Evolutionary conservation across 768 basidiomycete genomes (phyloP).

Genomic region (Russula brevipes): DNA sequence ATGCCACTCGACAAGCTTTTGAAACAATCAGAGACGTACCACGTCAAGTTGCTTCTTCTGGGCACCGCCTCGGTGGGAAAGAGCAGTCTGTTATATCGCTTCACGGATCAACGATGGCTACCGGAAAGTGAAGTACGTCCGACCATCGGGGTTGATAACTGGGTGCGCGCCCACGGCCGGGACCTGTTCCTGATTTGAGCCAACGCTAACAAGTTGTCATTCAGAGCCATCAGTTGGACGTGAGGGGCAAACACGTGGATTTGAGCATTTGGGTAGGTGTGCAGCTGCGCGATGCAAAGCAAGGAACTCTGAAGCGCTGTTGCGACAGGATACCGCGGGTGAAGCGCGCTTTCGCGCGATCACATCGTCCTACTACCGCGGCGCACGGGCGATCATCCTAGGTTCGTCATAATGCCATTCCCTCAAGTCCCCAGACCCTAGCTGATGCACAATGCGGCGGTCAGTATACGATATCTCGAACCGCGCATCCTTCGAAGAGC

Average conservation of each 20-base stretch:
- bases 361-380: slow-evolving; percentile 90
- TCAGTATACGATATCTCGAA: slow-evolving; percentile 93
- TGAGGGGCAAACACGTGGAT: slow-evolving; percentile 78
- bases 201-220: not conserved
- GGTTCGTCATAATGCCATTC: slow-evolving; percentile 36
- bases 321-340: slow-evolving; percentile 79
- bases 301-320: not conserved
- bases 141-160: slow-evolving; percentile 82
- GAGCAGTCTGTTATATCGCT: slow-evolving; percentile 81
- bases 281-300: not conserved
- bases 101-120: slow-evolving; percentile 93
- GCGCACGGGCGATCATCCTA: slow-evolving; percentile 75
- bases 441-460: too few relatives aligned
- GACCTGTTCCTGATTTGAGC: slow-evolving; percentile 16
- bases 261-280: slow-evolving; percentile 87
- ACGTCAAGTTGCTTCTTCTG: slow-evolving; percentile 75
- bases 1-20: too few relatives aligned
- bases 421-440: too few relatives aligned
- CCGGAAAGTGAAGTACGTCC: slow-evolving; percentile 82
- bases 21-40: too few relatives aligned
- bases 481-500: slow-evolving; percentile 84
- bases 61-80: slow-evolving; percentile 88
- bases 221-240: slow-evolving; percentile 81
- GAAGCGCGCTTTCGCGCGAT: slow-evolving; percentile 95
- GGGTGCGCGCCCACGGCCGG: slow-evolving; percentile 36